These are phyloP conservation scores for Annulohypoxylon maeteangense DNA, from an alignment of 495 filamentous ascomycete species.

Conservation along the genomic window DNA sequence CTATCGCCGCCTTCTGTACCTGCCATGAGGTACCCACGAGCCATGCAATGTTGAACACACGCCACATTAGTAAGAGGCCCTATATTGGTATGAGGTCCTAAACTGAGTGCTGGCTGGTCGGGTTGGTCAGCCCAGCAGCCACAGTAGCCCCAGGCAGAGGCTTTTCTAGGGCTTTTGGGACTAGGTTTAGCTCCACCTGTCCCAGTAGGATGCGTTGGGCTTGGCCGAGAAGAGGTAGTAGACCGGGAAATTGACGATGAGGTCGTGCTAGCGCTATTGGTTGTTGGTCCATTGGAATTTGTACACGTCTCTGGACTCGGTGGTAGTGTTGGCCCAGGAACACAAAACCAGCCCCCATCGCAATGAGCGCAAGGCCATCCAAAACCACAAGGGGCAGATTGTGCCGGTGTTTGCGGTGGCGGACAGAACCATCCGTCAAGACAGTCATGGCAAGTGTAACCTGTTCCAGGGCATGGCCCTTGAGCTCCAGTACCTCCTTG, in stretches of 20 bases:
- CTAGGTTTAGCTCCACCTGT: constrained; percentile 12
- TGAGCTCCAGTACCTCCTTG: constrained; percentile 25
- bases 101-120: constrained; percentile 62
- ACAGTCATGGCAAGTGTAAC: constrained; percentile 56
- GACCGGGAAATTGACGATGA: constrained; percentile 25
- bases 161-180: constrained; percentile 31
- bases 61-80: constrained; percentile 65
- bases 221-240: constrained; percentile 10
- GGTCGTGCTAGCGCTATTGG: constrained; percentile 27
- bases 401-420: constrained; percentile 53
- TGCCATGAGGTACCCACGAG: constrained; percentile 62
- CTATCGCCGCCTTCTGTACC: constrained; percentile 73
- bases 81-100: constrained; percentile 54
- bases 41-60: constrained; percentile 68
- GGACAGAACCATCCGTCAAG: constrained; percentile 58
- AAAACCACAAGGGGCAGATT: constrained; percentile 54
- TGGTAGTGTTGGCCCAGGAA: constrained; percentile 41
- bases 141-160: constrained; percentile 62
- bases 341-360: constrained; percentile 54
- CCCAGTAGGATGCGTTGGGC: constrained; percentile 9
- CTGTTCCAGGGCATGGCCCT: constrained; percentile 52
- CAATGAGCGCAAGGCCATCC: constrained; percentile 57
- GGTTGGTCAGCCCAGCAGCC: constrained; percentile 67
- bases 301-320: constrained; percentile 27
- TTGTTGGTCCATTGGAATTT: constrained; percentile 13